Percentiles rank a stretch among this genome's conserved stretches.
These are phyloP conservation scores for Oidiodendron maius DNA, from an alignment of 495 filamentous ascomycete species.

Conservation along the genomic window DNA sequence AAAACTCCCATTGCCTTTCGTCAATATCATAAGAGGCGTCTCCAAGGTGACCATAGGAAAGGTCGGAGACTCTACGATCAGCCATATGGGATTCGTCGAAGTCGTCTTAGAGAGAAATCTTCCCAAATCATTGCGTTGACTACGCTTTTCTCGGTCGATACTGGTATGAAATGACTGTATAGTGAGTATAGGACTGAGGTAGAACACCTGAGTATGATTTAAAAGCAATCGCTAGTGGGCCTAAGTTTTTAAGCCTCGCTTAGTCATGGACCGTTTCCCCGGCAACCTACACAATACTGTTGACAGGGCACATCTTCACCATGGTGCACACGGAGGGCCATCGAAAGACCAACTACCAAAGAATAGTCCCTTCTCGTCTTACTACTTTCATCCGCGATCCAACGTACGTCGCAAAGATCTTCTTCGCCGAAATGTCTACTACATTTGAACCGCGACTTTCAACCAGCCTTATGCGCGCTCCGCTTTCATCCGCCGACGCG, in stretches of 20 bases:
- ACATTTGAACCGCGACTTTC: conserved; percentile 74
- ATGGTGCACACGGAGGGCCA: too few relatives aligned
- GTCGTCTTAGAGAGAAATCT: conserved; percentile 16
- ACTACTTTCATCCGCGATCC: too few relatives aligned
- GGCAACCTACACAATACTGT: too few relatives aligned
- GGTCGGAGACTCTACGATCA: conserved; percentile 45
- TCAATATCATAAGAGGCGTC: conserved; percentile 47
- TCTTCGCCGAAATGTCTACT: conserved; percentile 49
- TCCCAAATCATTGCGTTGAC: conserved; percentile 33
- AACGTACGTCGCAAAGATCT: too few relatives aligned
- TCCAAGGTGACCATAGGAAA: conserved; percentile 64
- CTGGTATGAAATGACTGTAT: neutral
- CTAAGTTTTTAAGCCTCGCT: neutral
- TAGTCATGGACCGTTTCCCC: neutral
- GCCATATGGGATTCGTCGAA: conserved; percentile 48
- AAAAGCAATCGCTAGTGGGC: too few relatives aligned
- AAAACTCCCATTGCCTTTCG: conserved; percentile 51
- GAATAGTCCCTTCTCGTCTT: too few relatives aligned
- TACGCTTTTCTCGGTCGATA: neutral
- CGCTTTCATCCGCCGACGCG: conserved; percentile 39
- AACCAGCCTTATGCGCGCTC: conserved; percentile 66
- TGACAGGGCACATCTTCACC: too few relatives aligned
- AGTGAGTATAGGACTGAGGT: too few relatives aligned
- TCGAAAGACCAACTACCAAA: too few relatives aligned
- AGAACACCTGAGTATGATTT: too few relatives aligned